Evolutionary conservation across 2,329 filamentous ascomycete species (phyloP).

Genomic region (Aspergillus sp.): DNA sequence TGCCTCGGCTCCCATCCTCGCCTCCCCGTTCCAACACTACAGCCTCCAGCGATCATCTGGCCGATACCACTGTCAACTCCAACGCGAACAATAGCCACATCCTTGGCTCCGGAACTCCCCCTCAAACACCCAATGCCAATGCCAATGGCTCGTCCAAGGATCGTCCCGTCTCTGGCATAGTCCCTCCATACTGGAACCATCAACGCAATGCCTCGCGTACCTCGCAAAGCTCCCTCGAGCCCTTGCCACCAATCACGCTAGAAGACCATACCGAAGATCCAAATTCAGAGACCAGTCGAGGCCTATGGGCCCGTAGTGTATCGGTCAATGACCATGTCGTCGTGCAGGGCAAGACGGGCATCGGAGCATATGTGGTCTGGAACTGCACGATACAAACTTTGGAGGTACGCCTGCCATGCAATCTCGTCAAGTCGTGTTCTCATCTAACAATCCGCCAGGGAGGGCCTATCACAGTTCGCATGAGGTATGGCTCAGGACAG

Average conservation of each 20-base stretch:
- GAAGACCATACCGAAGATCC: constrained; percentile 64
- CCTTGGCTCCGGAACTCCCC: background rate
- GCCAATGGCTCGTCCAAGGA: constrained; percentile 15
- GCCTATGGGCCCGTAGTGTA: constrained; percentile 63
- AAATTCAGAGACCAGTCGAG: constrained; percentile 54
- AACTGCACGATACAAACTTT: constrained; percentile 85
- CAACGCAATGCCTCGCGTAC: constrained; percentile 41
- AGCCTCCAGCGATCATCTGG: constrained; percentile 8
- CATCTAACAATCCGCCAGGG: constrained; percentile 42
- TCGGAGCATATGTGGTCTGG: constrained; percentile 95
- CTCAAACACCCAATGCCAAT: background rate
- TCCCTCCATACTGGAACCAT: constrained; percentile 49
- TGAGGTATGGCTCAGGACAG: constrained; percentile 46
- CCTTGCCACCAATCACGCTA: constrained; percentile 54
- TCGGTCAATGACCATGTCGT: constrained; percentile 62
- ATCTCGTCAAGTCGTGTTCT: background rate
- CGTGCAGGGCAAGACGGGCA: constrained; percentile 57
- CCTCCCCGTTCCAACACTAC: constrained; percentile 9
- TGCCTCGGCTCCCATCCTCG: constrained; percentile 27
- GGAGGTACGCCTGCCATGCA: constrained; percentile 54
- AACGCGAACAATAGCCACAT: constrained; percentile 13
- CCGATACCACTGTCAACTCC: constrained; percentile 8
- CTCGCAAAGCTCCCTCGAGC: constrained; percentile 39
- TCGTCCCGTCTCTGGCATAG: constrained; percentile 30
- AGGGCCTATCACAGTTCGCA: constrained; percentile 57